Evolutionary conservation across 2,329 filamentous ascomycete species (phyloP).

Genomic region (Phialocephala subalpina): DNA sequence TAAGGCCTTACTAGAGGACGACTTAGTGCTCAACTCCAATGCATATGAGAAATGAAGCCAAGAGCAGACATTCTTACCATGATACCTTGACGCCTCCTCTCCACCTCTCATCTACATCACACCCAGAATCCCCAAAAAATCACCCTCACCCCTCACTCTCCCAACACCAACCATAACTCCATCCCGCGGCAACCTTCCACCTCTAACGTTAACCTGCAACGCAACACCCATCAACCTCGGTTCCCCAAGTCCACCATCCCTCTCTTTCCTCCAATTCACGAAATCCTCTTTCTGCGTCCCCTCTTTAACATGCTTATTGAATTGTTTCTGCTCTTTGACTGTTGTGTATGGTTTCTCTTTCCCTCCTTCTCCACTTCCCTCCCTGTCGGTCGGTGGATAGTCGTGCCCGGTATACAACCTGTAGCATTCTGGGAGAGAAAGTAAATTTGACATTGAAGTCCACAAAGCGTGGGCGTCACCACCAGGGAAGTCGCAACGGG

Average conservation of each 20-base stretch:
- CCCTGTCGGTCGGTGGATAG: conserved; percentile 51
- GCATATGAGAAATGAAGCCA: no score
- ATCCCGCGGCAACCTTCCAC: conserved; percentile 20
- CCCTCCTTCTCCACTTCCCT: conserved; percentile 6
- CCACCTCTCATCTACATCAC: neutral
- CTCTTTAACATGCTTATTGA: conserved; percentile 58
- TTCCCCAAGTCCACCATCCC: conserved; percentile 52
- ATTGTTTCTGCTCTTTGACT: conserved; percentile 53
- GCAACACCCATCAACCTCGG: conserved; percentile 59
- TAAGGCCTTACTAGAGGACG: no score
- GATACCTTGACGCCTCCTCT: neutral
- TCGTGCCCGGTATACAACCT: conserved; percentile 64
- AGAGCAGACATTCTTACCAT: no score
- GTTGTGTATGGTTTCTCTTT: conserved; percentile 51
- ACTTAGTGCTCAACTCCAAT: no score
- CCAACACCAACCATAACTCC: neutral
- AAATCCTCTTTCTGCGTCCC: conserved; percentile 53
- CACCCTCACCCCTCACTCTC: neutral
- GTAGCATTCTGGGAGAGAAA: conserved; percentile 51
- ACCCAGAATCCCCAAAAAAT: neutral
- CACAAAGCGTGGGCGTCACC: conserved; percentile 55
- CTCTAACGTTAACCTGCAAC: conserved; percentile 61
- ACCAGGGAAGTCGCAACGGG: conserved; percentile 63
- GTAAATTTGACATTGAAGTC: conserved; percentile 51
- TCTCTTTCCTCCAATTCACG: conserved; percentile 50